Evolutionary conservation across 2,329 filamentous ascomycete species (phyloP), one percentile per base, ranked within the genome.

Genomic region (Aspergillus sp.): DNA sequence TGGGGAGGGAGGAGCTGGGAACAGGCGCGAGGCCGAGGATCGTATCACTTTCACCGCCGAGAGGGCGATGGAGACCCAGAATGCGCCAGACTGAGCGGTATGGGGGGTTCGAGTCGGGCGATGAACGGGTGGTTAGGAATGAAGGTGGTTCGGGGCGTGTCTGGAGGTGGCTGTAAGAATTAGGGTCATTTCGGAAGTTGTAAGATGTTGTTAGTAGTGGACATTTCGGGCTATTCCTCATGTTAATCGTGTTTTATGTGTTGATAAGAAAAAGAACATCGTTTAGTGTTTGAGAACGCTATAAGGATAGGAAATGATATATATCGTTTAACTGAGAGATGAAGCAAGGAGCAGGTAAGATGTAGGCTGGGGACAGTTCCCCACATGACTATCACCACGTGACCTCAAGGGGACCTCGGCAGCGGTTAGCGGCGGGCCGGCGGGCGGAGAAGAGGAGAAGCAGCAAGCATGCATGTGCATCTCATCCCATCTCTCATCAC

Each of bases 391-490:
- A 36, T 36, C 32, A 13, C 32, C 32, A 36, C 32, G 32, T 36
- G 32, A 36, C 32, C 4, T 32, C 25, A 39, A 25, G 10, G 30
- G 38, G 6, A 54, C 52, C 52, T 54, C 52, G 39, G 53, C 39
- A 47, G 53, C 39, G 39, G 53, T 39, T 47, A 49, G 47, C 23
- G 47, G 47, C 21, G 19, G 50, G 21, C 21, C 41, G 38, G 53
- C 53, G 39, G 53, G 53, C 53, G 53, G 53, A 54, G 51, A 47
- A 25, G 44, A 25, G 41, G 21, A 21, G 8, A 8, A 30, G 27
- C 8, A 30, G 10, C 11, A 44, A 3, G 41, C 5, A 44, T 44
- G 41, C 47, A 49, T 49, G 47, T 49, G 25, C 47, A 25, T 54
- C n/a, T 17, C 36, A 25, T n/a, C 8, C 6, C 21, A 30, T 30